A percentile compares a stretch with the other conserved stretches of the same genome.
phyloP scores from a whole-genome alignment of 1,284 basidiomycete species.

The Coriolopsis trogii region DNA sequence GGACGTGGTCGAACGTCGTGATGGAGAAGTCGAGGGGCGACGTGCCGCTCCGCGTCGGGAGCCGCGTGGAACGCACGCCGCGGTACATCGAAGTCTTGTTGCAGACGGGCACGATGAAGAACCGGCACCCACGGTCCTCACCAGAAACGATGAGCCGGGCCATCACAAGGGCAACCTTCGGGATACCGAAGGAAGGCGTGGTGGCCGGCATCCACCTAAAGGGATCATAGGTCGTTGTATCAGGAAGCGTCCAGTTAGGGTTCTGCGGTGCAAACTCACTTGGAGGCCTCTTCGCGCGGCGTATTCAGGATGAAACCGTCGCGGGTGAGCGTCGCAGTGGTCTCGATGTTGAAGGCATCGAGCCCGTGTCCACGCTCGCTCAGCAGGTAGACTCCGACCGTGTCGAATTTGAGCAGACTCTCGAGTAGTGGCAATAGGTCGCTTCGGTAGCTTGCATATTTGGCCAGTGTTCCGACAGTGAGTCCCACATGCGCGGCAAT shows the following conservation, averaged over 20 bases:
- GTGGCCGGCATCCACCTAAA: slow-evolving; percentile 62
- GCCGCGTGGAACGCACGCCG: slow-evolving; percentile 45
- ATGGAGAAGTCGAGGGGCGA: slow-evolving; percentile 51
- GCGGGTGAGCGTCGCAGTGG: slow-evolving; percentile 53
- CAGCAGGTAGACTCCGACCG: slow-evolving; percentile 36
- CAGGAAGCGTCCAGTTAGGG: background rate
- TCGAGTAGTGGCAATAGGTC: background rate
- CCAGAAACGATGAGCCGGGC: slow-evolving; percentile 52
- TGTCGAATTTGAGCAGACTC: slow-evolving; percentile 1
- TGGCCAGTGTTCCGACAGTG: background rate
- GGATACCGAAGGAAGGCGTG: slow-evolving; percentile 50
- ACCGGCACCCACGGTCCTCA: slow-evolving; percentile 50
- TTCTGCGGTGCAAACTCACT: slow-evolving; percentile 41
- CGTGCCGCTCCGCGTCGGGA: slow-evolving; percentile 49
- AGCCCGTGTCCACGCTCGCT: slow-evolving; percentile 61
- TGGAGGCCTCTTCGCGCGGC: slow-evolving; percentile 55
- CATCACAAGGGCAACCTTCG: slow-evolving; percentile 57
- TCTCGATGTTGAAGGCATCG: slow-evolving; percentile 62
- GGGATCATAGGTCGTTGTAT: background rate
- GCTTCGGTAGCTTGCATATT: background rate
- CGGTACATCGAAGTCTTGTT: slow-evolving; percentile 52
- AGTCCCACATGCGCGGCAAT: slow-evolving; percentile 4
- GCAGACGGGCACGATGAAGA: slow-evolving; percentile 55
- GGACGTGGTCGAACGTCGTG: slow-evolving; percentile 49
- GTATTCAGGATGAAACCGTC: slow-evolving; percentile 57